Percentiles rank a stretch among this genome's conserved stretches.
phyloP scores from a whole-genome alignment of 352 stramenopile species.

The Globisporangium polare region DNA sequence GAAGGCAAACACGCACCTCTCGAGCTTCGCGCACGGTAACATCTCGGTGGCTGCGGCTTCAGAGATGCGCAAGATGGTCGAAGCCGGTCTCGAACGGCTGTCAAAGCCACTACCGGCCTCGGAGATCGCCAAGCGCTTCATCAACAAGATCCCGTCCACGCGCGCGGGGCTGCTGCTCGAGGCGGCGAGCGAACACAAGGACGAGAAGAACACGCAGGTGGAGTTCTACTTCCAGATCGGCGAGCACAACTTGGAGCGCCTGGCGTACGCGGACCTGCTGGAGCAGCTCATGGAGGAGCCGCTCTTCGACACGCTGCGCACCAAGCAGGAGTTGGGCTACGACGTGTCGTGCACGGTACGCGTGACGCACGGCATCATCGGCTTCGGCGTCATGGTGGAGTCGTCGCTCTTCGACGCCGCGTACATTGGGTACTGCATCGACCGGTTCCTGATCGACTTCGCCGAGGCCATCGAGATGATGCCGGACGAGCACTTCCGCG shows the following conservation, averaged over 20 bases:
- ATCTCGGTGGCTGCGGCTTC: conserved; percentile 29
- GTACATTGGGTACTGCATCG: conserved; percentile 63
- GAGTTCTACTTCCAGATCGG: conserved; percentile 88
- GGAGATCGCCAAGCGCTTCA: conserved; percentile 43
- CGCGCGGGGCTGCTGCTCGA: conserved; percentile 46
- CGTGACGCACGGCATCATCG: conserved; percentile 77
- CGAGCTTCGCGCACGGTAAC: conserved; percentile 76
- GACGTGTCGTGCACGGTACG: conserved; percentile 85
- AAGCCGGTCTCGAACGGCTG: conserved; percentile 35
- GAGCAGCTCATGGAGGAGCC: conserved; percentile 89
- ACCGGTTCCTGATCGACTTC: conserved; percentile 80
- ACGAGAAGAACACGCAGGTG: conserved; percentile 81
- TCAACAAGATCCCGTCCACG: conserved; percentile 48
- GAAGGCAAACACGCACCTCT: conserved; percentile 39
- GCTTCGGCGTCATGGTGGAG: conserved; percentile 80
- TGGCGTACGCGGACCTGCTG: conserved; percentile 80
- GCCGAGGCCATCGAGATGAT: conserved; percentile 67
- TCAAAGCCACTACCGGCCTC: conserved; percentile 23
- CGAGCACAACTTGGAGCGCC: conserved; percentile 45
- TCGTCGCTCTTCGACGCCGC: conserved; percentile 68
- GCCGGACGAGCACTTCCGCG: conserved; percentile 64
- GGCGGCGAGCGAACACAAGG: conserved; percentile 59
- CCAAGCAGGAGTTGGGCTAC: conserved; percentile 88
- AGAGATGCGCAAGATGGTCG: conserved; percentile 35
- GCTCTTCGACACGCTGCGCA: conserved; percentile 84